phyloP scores from a whole-genome alignment of 441 rosid species.

The Dalechampia spathulata region DNA sequence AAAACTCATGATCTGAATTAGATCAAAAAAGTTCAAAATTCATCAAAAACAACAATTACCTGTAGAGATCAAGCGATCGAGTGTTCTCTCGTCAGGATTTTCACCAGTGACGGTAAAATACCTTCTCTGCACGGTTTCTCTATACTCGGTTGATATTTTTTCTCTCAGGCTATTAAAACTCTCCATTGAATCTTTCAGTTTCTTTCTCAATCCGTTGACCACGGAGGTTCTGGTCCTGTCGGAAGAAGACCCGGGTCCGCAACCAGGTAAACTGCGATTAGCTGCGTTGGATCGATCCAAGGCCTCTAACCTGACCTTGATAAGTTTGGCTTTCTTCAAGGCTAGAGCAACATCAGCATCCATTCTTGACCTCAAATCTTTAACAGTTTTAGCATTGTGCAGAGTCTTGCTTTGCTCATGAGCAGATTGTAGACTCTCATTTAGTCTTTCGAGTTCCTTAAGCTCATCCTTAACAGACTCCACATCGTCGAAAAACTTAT shows the following conservation, averaged over 20 bases:
- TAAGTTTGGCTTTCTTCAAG: constrained; percentile 63
- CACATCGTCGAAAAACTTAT: constrained; percentile 66
- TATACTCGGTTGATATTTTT: constrained; percentile 58
- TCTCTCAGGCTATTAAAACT: constrained; percentile 53
- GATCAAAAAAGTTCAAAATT: neutral
- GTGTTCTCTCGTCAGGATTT: constrained; percentile 63
- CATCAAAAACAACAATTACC: constrained; percentile 26
- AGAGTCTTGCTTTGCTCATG: constrained; percentile 81
- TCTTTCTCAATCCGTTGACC: constrained; percentile 80
- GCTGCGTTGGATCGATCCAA: constrained; percentile 73
- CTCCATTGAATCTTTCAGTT: constrained; percentile 72
- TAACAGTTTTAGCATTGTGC: constrained; percentile 60
- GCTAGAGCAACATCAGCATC: constrained; percentile 70
- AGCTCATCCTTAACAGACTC: constrained; percentile 63
- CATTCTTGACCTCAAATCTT: constrained; percentile 59
- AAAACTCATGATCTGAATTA: neutral
- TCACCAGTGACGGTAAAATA: constrained; percentile 86
- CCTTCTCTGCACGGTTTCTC: constrained; percentile 75
- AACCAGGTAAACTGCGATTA: constrained; percentile 53
- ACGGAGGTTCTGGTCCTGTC: constrained; percentile 78
- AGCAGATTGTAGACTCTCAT: constrained; percentile 43
- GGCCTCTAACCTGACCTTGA: constrained; percentile 70
- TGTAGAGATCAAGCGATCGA: constrained; percentile 79
- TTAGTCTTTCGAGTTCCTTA: constrained; percentile 53
- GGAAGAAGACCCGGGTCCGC: constrained; percentile 81